Percentiles rank a stretch among this genome's conserved stretches.
These are phyloP conservation scores for Pseudoturritis turrita DNA, from an alignment of 345 rosid species.

Conservation along the genomic window DNA sequence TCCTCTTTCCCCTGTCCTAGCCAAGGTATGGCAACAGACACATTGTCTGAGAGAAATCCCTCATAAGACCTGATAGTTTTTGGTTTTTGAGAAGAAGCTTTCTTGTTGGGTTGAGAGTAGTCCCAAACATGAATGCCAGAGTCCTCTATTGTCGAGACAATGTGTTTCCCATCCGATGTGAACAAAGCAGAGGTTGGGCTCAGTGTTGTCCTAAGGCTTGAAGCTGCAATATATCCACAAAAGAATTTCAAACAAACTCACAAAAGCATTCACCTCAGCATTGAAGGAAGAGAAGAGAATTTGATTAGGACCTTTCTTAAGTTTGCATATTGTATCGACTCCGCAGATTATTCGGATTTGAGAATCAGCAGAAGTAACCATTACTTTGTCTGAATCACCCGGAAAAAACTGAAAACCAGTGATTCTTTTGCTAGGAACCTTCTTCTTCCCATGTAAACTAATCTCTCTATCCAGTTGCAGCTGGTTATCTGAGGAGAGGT, in stretches of 20 bases:
- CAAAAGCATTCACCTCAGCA: background rate
- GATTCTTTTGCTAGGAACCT: conserved; percentile 59
- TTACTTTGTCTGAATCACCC: conserved; percentile 52
- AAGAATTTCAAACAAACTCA: background rate
- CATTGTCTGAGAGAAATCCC: conserved; percentile 55
- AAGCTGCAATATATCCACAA: conserved; percentile 30
- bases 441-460: conserved; percentile 60
- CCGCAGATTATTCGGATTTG: conserved; percentile 47
- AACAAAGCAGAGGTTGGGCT: conserved; percentile 58
- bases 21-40: conserved; percentile 73
- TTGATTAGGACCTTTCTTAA: conserved; percentile 39
- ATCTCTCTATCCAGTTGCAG: conserved; percentile 47
- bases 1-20: conserved; percentile 38
- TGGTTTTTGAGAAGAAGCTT: conserved; percentile 23
- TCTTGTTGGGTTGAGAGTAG: conserved; percentile 38
- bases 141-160: conserved; percentile 62
- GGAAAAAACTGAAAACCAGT: conserved; percentile 80
- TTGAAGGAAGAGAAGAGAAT: background rate
- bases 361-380: conserved; percentile 80
- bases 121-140: conserved; percentile 71
- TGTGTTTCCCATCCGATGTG: conserved; percentile 70
- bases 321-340: conserved; percentile 50
- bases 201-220: conserved; percentile 47
- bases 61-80: conserved; percentile 51
- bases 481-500: conserved; percentile 39